Evolutionary conservation across 2,329 filamentous ascomycete species (phyloP), one percentile per base, ranked within the genome.

Genomic region (Neonectria hederae): DNA sequence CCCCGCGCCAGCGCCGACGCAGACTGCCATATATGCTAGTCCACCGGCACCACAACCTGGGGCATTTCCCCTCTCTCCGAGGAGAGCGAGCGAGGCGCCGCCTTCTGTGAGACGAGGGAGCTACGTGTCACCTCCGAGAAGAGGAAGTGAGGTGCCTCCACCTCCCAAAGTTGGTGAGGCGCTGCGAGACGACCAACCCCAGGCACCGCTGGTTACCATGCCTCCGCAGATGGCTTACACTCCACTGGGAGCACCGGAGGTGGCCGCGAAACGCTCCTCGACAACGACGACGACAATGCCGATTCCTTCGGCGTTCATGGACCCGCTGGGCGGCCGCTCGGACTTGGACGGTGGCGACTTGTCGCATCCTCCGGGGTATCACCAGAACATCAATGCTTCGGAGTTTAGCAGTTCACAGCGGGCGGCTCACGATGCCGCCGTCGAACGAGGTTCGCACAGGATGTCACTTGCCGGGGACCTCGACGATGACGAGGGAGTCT

Each of bases 11-110:
- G 83, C 83, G 40, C 81, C 82, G 51, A 85, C 83, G 9, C 76
- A 73, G 65, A 74, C 75, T 48, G 65, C 75, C 52, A 66, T 71
- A 26, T 65, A 69, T 53, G 69, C 76, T 48, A 78, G 77, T 17
- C 87, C 87, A 52, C 83, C 86, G 59, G 78, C 83, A 65, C 87
- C 87, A 30, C 86, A 89, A 69, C 87, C 87, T 40, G 87, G 86
- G 58, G 84, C 86, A 42, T 79, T 82, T 46, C 87, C 87, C 42
- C 73, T 78, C 46, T 77, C 84, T 53, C 70, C 80, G 19, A 73
- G 71, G 22, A 73, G 73, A 57, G 65, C 65, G 46, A 69, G 68
- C 45, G 56, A 66, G 43, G 67, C 86, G 30, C 84, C 84, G 62
- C 84, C 85, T 57, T 84, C 86, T 46, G 78, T 48, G 22, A 73